Conservation (phyloP, 2,329 filamentous ascomycete species). For the Chaetomium sp. region DNA sequence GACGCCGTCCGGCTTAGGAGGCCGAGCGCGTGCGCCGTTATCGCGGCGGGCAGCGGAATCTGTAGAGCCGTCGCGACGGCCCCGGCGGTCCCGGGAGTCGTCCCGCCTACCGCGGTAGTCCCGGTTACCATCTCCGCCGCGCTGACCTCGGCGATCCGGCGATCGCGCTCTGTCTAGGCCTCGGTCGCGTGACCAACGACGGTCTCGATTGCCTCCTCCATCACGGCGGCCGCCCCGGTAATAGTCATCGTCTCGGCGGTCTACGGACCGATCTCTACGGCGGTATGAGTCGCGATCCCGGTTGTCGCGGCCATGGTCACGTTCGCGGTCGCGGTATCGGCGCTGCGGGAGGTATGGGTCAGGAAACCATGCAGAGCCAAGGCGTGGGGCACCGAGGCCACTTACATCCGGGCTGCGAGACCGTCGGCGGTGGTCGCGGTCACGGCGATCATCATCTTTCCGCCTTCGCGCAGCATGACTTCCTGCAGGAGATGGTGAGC, state of each 20-base stretch:
- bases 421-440: slow-evolving; percentile 55
- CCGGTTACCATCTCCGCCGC: slow-evolving; percentile 65
- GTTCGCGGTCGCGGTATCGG: slow-evolving; percentile 56
- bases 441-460: slow-evolving; percentile 62
- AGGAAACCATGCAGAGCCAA: slow-evolving; percentile 41
- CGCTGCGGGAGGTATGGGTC: slow-evolving; percentile 51
- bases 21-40: slow-evolving; percentile 61
- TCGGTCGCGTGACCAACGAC: slow-evolving; percentile 65
- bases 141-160: slow-evolving; percentile 57
- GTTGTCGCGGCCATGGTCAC: slow-evolving; percentile 42
- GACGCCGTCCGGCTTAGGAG: slow-evolving; percentile 53
- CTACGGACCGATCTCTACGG: slow-evolving; percentile 70
- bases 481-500: slow-evolving; percentile 94
- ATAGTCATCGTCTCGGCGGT: slow-evolving; percentile 66
- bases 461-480: slow-evolving; percentile 75
- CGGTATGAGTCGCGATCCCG: slow-evolving; percentile 59
- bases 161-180: slow-evolving; percentile 62
- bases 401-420: slow-evolving; percentile 68
- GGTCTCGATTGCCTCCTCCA: slow-evolving; percentile 53
- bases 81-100: slow-evolving; percentile 69
- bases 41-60: slow-evolving; percentile 69
- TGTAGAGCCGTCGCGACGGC: slow-evolving; percentile 69
- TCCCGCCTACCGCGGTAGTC: slow-evolving; percentile 71
- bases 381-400: slow-evolving; percentile 30
- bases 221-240: slow-evolving; percentile 65